A percentile compares a stretch with the other conserved stretches of the same genome.
These are phyloP conservation scores for Saccharomyces hybrid DNA, from an alignment of 1,139 yeast species.

Conservation along the genomic window DNA sequence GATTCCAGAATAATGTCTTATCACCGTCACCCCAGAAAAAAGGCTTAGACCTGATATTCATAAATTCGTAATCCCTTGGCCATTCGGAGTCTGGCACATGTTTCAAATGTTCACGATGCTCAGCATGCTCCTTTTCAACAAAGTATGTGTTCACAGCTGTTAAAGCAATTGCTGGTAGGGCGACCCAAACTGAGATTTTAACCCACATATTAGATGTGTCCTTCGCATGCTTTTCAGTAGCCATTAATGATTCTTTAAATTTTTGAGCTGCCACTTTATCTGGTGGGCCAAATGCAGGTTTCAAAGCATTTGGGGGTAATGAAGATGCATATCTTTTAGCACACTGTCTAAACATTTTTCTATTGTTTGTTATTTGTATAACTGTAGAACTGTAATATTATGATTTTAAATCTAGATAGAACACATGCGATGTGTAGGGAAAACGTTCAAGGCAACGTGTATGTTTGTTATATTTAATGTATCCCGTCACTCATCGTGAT, in stretches of 20 bases:
- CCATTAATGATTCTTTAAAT: slow-evolving; percentile 43
- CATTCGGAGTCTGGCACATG: slow-evolving; percentile 82
- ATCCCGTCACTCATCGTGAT: not conserved
- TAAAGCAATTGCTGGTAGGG: slow-evolving; percentile 70
- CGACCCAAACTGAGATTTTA: slow-evolving; percentile 71
- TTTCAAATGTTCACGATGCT: slow-evolving; percentile 76
- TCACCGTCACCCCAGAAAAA: slow-evolving; percentile 99
- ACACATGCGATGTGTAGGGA: slow-evolving; percentile 1
- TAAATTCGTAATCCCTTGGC: slow-evolving; percentile 86
- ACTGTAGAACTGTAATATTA: not conserved
- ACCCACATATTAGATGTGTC: slow-evolving; percentile 76
- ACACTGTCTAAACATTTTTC: slow-evolving; percentile 21
- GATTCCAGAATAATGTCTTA: slow-evolving; percentile 94
- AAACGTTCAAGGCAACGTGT: not conserved
- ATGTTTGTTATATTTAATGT: not conserved
- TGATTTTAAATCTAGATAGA: not conserved
- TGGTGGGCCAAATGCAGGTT: slow-evolving; percentile 34
- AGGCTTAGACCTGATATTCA: slow-evolving; percentile 77
- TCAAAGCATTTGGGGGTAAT: slow-evolving; percentile 27
- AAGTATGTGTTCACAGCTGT: slow-evolving; percentile 75
- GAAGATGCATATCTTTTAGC: slow-evolving; percentile 26
- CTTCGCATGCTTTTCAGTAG: slow-evolving; percentile 70
- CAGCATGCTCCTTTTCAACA: slow-evolving; percentile 80
- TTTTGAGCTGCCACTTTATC: slow-evolving; percentile 49
- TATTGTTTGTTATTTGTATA: not conserved